These are phyloP conservation scores for Pseudogymnoascus sp. DNA, from an alignment of 2,329 filamentous ascomycete genomes.

Conservation along the genomic window DNA sequence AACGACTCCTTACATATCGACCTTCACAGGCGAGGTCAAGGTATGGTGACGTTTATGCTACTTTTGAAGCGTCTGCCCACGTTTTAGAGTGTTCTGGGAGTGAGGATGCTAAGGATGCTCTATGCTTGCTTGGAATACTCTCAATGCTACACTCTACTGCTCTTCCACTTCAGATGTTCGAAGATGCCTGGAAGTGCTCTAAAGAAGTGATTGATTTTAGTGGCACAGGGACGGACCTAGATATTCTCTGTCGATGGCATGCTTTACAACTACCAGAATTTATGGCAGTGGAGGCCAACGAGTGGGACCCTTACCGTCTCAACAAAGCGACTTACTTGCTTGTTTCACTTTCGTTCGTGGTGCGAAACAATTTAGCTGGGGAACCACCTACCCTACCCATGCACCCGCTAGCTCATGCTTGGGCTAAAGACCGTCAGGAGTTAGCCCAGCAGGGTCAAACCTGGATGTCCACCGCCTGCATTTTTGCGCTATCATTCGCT, in stretches of 20 bases:
- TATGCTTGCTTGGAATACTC: slow-evolving; percentile 25
- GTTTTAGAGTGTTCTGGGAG: slow-evolving; percentile 17
- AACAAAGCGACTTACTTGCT: slow-evolving; percentile 23
- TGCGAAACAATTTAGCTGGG: slow-evolving; percentile 8
- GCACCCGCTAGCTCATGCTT: slow-evolving; percentile 30
- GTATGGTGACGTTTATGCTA: slow-evolving; percentile 30
- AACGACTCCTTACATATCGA: slow-evolving; percentile 23
- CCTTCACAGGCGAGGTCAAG: slow-evolving; percentile 24
- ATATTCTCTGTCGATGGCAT: slow-evolving; percentile 14
- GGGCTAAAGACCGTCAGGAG: slow-evolving; percentile 26
- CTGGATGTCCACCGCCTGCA: slow-evolving; percentile 16
- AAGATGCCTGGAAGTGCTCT: slow-evolving; percentile 21
- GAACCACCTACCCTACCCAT: slow-evolving; percentile 22
- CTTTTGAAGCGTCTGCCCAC: slow-evolving; percentile 29
- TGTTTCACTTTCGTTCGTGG: slow-evolving; percentile 25
- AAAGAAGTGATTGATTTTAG: slow-evolving; percentile 8
- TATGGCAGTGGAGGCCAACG: slow-evolving; percentile 15
- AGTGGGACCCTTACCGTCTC: slow-evolving; percentile 25
- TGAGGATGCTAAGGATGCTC: slow-evolving; percentile 21
- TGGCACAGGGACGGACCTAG: neutral
- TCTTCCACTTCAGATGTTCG: slow-evolving; percentile 26
- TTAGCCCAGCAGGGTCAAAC: neutral
- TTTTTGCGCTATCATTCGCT: slow-evolving; percentile 14
- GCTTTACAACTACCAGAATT: slow-evolving; percentile 16
- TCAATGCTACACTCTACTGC: slow-evolving; percentile 21